Conservation (phyloP, 2,329 filamentous ascomycete species). For the Incumbomyces delicatus region DNA sequence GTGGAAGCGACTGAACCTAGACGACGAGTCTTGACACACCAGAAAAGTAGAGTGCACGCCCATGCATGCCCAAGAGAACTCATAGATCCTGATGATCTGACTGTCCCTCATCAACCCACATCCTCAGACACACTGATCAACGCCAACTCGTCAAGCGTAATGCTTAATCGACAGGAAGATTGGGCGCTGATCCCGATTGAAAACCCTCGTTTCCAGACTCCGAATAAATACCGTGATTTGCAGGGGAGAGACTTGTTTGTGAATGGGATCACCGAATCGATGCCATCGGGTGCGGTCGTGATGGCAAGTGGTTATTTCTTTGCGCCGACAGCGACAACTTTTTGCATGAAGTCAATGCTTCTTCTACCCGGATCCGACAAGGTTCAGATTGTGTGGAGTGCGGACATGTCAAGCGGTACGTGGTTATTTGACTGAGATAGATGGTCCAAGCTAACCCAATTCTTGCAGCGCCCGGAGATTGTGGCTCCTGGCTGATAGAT, state of each 20-base stretch:
- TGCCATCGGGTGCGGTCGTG: neutral
- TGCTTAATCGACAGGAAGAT: constrained; percentile 2
- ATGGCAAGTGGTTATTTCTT: neutral
- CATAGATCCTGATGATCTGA: neutral
- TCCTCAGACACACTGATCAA: neutral
- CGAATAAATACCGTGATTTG: neutral
- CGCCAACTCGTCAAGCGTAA: neutral
- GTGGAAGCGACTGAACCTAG: neutral
- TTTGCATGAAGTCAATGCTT: neutral
- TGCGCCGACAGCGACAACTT: neutral
- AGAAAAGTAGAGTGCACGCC: neutral
- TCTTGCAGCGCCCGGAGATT: constrained; percentile 1
- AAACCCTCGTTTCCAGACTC: neutral
- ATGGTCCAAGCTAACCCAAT: neutral
- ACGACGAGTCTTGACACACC: neutral
- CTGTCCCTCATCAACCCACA: neutral
- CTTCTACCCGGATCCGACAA: neutral
- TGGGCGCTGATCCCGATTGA: constrained; percentile 3
- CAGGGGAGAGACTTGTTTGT: neutral
- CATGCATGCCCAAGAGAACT: neutral
- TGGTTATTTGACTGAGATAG: neutral
- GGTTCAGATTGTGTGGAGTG: neutral
- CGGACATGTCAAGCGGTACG: neutral
- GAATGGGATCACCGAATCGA: neutral
- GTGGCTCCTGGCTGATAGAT: constrained; percentile 3